Base-by-base conservation (phyloP, 2,329 filamentous ascomycete genomes). In the Ambrosiella xylebori region DNA sequence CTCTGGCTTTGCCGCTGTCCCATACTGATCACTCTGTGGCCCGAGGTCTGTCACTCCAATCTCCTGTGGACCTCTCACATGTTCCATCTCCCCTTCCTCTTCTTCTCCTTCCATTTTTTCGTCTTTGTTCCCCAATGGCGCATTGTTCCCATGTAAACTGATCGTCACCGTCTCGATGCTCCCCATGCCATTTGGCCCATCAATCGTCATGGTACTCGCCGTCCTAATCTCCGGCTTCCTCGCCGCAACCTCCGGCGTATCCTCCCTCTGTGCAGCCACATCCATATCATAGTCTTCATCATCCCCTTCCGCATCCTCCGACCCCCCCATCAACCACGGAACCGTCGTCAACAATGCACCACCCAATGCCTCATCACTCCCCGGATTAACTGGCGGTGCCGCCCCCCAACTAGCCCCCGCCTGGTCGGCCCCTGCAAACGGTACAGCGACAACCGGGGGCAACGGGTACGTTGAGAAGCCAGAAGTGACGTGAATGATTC, bases 311-410 rank as follows among this genome's bases (percentile, higher is more conserved):
- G 63, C 66, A 57, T 68, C 66, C 3, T 67, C 66, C 37, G 67
- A 68, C 41, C 64, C 66, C 35, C 71, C 75, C n/a, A 44, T 38
- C 55, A 97, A 73, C 93, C 93, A 98, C 0, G 90, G 87, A 59
- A 98, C 97, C 0, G 91, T 93, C 0, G 91, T 97, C 54, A 98
- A 75, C 15, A 96, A 75, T 0, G 93, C 93, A 6, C 93, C 93
- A 19, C 91, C 91, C 1, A 97, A 74, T 11, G 85, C 85, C 68
- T 96, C 91, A 65, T 97, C 91, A 54, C 86, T 88, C 1, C 88
- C 90, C 6, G 91, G 73, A 0, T 71, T 68, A 11, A 73, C 69
- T 7, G 70, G 68, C 62, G 70, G 70, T 62, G 66, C 76, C 64
- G 64, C 70, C 56, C 78, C 45, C 47, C n/a, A 17, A 4, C 39